Percentiles rank a stretch among this genome's conserved stretches.
Evolutionary conservation across 257 asterid species (phyloP).

Genomic region (Solanum tacnaense): DNA sequence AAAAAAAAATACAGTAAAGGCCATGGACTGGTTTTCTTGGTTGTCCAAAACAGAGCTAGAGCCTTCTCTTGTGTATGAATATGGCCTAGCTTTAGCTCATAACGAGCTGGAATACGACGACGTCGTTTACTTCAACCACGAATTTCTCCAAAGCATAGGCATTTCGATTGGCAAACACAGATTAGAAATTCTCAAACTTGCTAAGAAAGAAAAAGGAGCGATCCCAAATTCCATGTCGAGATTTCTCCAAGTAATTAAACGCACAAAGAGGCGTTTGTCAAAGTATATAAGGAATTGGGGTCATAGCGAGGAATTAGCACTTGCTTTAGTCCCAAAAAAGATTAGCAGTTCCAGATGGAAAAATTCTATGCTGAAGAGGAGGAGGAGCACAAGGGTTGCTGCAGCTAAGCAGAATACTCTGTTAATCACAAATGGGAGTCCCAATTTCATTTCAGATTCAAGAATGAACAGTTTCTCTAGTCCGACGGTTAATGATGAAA

Average conservation of each 20-base stretch:
- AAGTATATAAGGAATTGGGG: neutral
- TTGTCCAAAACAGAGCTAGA: conserved; percentile 1
- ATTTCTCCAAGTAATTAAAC: neutral
- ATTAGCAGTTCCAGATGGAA: conserved; percentile 6
- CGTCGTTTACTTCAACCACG: conserved; percentile 7
- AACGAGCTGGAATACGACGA: conserved; percentile 2
- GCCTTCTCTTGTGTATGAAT: conserved; percentile 6
- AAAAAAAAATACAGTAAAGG: neutral
- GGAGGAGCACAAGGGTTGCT: conserved; percentile 1
- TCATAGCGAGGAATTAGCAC: neutral
- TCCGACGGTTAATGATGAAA: conserved; percentile 18
- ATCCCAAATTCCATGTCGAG: neutral
- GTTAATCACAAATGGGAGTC: conserved; percentile 10
- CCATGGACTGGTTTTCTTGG: conserved; percentile 14
- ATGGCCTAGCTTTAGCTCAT: conserved; percentile 5
- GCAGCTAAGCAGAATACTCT: conserved; percentile 2
- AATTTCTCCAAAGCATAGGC: conserved; percentile 12
- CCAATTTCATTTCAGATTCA: conserved; percentile 20
- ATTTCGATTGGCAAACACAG: conserved; percentile 9
- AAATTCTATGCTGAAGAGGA: conserved; percentile 4
- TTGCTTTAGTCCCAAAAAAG: neutral
- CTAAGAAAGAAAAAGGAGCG: neutral
- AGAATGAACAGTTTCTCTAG: conserved; percentile 43
- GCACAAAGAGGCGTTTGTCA: neutral
- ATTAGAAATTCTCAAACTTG: conserved; percentile 7